phyloP scores from a whole-genome alignment of 1,284 basidiomycete species.

The Microbotryomycetes sp. region DNA sequence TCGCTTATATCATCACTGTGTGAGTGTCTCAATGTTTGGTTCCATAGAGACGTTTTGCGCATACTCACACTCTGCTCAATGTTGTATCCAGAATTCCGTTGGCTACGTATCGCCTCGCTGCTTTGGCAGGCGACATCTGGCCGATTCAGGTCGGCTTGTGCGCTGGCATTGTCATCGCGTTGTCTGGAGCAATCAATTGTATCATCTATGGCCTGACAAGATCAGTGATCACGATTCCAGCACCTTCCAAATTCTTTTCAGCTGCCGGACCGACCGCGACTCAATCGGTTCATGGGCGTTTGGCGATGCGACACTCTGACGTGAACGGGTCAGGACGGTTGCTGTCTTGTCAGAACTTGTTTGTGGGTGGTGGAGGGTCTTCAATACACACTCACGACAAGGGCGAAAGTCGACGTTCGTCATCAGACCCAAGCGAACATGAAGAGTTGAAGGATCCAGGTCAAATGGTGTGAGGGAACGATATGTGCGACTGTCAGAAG shows the following conservation, averaged over 20 bases:
- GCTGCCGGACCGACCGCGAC: too few relatives aligned
- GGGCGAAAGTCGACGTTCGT: background rate
- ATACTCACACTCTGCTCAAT: too few relatives aligned
- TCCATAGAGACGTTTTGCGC: too few relatives aligned
- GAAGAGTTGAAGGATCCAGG: background rate
- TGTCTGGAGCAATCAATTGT: background rate
- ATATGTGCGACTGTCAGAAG: background rate
- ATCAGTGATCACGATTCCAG: background rate
- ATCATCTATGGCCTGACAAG: background rate
- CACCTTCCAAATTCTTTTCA: background rate
- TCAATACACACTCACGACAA: background rate
- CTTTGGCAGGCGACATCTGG: background rate
- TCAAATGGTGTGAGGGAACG: background rate
- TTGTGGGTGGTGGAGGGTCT: background rate
- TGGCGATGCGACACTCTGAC: background rate
- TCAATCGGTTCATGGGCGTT: too few relatives aligned
- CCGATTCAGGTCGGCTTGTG: background rate
- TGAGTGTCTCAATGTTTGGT: too few relatives aligned
- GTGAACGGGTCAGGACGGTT: background rate
- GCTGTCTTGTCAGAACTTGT: background rate
- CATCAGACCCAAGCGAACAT: background rate
- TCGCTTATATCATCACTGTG: background rate
- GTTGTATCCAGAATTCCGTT: too few relatives aligned
- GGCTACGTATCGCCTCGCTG: background rate
- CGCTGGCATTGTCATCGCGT: background rate